Base-by-base conservation (phyloP, 768 basidiomycete species). In the Kwoniella botswanensis region DNA sequence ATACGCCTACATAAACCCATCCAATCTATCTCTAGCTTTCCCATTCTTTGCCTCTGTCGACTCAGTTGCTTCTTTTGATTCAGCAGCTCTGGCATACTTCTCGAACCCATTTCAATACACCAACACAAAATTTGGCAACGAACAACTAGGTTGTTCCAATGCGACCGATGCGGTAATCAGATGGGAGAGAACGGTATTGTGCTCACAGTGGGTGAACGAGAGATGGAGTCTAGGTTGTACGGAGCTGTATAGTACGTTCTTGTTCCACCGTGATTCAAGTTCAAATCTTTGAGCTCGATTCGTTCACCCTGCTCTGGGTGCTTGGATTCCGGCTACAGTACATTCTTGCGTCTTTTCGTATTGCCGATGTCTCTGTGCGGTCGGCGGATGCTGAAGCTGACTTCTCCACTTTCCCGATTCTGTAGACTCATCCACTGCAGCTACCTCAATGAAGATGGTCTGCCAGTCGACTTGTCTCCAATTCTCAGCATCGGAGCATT, bases 131-230 rank as follows among this genome's bases (percentile, higher is more conserved):
- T 82, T 82, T 54, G 63, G 68, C 2, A 69, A 55, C 17, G 68
- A 76, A 35, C 71, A 82, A 65, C 72, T 84, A n/a, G 83, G 82
- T 12, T 84, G 83, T 65, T 70, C 67, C 13, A 82, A 82, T 70
- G 81, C 81, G 4, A 75, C 72, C 0, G 65, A 50, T 7, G 78
- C 77, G 7, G 72, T 74, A 15, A 74, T 84, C 29, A 57, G 80
- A 29, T 84, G 74, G 63, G 74, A 79, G 67, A 69, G 82, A 67
- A 82, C 83, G 21, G 79, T 82, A n/a, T 60, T 82, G 21, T 84
- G 83, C 58, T 77, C 74, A 13, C 63, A 75, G 59, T 83, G 82
- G 82, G 79, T 82, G 52, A 83, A 83, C 57, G 73, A 77, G 44
- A n/a, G 62, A 62, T 83, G 76, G 75, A 73, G 74, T 24, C 44